Evolutionary conservation across 495 filamentous ascomycete species (phyloP).

Genomic region (Glarea lozoyensis): DNA sequence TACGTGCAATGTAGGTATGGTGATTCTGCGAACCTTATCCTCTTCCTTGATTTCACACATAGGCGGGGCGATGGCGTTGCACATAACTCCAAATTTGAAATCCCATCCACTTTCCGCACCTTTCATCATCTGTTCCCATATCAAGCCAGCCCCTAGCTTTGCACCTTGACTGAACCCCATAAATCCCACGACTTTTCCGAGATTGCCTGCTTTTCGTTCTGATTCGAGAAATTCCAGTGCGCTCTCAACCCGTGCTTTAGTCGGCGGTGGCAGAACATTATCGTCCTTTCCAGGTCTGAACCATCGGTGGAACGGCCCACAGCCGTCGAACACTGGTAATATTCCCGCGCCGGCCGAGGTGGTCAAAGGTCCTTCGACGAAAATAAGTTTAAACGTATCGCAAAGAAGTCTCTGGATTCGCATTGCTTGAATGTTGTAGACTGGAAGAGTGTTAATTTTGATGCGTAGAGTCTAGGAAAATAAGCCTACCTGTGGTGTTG

Average conservation of each 20-base stretch:
- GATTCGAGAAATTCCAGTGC: neutral
- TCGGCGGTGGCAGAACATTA: conserved; percentile 3
- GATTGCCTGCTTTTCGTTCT: no score
- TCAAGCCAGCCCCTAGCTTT: conserved; percentile 20
- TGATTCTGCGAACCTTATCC: conserved; percentile 13
- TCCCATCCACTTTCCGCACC: neutral
- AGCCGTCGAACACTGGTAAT: conserved; percentile 26
- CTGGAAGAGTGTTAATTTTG: no score
- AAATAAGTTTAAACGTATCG: conserved; percentile 24
- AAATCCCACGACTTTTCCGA: conserved; percentile 34
- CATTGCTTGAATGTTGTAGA: conserved; percentile 54
- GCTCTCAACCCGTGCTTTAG: conserved; percentile 1
- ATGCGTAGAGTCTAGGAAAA: no score
- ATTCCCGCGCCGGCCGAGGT: conserved; percentile 26
- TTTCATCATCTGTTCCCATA: conserved; percentile 19
- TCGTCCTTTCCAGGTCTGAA: neutral
- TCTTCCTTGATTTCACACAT: conserved; percentile 7
- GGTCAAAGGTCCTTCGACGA: conserved; percentile 23
- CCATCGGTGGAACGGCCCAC: conserved; percentile 26
- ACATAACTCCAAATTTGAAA: conserved; percentile 15
- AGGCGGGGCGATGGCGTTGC: conserved; percentile 12
- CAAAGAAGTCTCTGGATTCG: conserved; percentile 16
- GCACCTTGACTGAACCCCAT: conserved; percentile 23
- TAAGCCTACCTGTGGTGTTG: no score
- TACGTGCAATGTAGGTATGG: conserved; percentile 24